These are phyloP conservation scores for Phytophthora cryptogea DNA, from an alignment of 352 stramenopile genomes.

Conservation along the genomic window DNA sequence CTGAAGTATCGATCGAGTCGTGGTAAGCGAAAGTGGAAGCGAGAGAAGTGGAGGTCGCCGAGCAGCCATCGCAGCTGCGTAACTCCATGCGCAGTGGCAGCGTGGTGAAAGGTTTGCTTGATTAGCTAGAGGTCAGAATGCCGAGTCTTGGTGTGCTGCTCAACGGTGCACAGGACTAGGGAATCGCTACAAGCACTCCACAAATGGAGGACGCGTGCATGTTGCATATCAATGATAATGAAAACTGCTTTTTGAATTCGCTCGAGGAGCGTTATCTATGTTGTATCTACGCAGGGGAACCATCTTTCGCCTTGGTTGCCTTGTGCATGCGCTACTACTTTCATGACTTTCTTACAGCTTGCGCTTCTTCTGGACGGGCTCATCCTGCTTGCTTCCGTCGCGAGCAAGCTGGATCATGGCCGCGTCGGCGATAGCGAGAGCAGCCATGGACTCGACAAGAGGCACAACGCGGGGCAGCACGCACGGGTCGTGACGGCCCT, in stretches of 20 bases:
- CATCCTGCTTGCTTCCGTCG: constrained; percentile 63
- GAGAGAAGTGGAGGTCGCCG: constrained; percentile 1
- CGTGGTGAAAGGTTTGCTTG: not conserved
- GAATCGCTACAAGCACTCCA: not conserved
- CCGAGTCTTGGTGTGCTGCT: not conserved
- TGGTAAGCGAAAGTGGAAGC: not conserved
- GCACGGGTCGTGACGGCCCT: constrained; percentile 98
- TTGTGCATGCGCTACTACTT: not conserved
- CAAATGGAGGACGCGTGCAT: constrained; percentile 7
- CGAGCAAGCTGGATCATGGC: constrained; percentile 96
- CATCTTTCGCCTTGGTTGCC: not conserved
- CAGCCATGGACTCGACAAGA: constrained; percentile 98
- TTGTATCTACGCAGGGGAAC: constrained; percentile 13
- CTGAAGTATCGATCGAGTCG: constrained; percentile 17
- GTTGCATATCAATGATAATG: constrained; percentile 31
- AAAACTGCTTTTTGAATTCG: constrained; percentile 31
- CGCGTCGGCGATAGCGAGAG: constrained; percentile 95
- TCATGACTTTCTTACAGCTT: constrained; percentile 42
- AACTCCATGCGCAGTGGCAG: constrained; percentile 1
- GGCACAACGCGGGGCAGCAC: constrained; percentile 97
- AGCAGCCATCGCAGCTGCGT: constrained; percentile 1
- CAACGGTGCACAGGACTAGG: not conserved
- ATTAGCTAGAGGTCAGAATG: not conserved
- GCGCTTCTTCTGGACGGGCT: constrained; percentile 65
- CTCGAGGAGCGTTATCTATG: constrained; percentile 31